Evolutionary conservation across 2,329 filamentous ascomycete species (phyloP).

Genomic region (Trichoderma lentiforme): DNA sequence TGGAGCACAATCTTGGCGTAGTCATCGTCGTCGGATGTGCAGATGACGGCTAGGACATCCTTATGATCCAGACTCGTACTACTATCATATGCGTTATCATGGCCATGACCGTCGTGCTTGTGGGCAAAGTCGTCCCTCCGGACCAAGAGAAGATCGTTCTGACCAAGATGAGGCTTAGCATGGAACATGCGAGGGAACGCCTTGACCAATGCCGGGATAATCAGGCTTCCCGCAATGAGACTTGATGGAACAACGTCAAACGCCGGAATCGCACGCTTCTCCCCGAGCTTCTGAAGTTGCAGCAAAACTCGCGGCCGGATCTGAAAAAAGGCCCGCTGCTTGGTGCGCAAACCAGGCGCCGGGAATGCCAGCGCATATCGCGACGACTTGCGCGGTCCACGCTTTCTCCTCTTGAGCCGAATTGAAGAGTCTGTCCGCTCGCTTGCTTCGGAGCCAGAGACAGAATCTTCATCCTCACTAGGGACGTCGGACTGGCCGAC

Average conservation of each 20-base stretch:
- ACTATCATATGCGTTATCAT: slow-evolving; percentile 34
- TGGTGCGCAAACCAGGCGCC: slow-evolving; percentile 53
- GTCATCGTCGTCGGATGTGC: slow-evolving; percentile 53
- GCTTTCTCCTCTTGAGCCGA: slow-evolving; percentile 41
- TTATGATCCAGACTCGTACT: slow-evolving; percentile 47
- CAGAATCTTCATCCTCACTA: slow-evolving; percentile 49
- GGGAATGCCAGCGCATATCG: slow-evolving; percentile 67
- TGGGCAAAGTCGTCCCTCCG: slow-evolving; percentile 63
- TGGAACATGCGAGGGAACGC: slow-evolving; percentile 63
- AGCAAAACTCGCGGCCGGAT: slow-evolving; percentile 66
- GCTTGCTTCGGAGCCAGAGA: slow-evolving; percentile 42
- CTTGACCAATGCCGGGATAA: slow-evolving; percentile 57
- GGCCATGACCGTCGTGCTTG: slow-evolving; percentile 28
- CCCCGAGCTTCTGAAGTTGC: slow-evolving; percentile 66
- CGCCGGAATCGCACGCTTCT: slow-evolving; percentile 61
- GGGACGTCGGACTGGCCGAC: slow-evolving; percentile 28
- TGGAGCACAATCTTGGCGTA: slow-evolving; percentile 64
- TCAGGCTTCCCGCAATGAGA: slow-evolving; percentile 53
- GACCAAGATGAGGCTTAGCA: slow-evolving; percentile 60
- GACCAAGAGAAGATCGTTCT: slow-evolving; percentile 68
- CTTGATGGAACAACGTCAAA: slow-evolving; percentile 72
- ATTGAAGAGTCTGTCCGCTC: slow-evolving; percentile 42
- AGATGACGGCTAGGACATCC: slow-evolving; percentile 65
- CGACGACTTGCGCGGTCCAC: slow-evolving; percentile 53
- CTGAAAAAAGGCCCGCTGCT: slow-evolving; percentile 64